Base-by-base conservation (phyloP, 2,329 filamentous ascomycete species). In the Drechslerella stenobrocha region DNA sequence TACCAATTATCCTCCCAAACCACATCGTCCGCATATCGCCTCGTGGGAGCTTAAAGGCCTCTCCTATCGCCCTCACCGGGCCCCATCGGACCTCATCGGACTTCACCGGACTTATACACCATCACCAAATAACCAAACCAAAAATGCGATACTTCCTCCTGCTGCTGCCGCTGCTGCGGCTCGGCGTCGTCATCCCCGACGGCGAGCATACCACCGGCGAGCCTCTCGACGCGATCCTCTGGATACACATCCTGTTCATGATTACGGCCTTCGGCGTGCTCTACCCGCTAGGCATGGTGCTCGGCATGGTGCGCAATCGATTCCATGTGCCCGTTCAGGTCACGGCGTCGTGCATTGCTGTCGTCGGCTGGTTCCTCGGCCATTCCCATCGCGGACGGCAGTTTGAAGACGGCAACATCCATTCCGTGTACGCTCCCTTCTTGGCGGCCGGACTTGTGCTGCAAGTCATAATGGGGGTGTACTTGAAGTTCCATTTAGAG, bases 291-390 rank as follows among this genome's bases (percentile, higher is more conserved):
- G 93, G 93, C 73, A 97, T 98, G 92, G 15, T 72, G 26, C 23
- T 69, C 45, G 75, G 95, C 87, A 91, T 98, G 64, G 84, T 88
- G 71, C 90, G 89, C 70, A 95, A 87, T 67, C 85, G 89, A 77
- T 97, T 90, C 89, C 93, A 98, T 78, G 92, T 97, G 52, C 92
- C 93, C 4, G 80, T 90, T 2, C 93, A 98, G 77, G 81, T 87
- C 24, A 74, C 87, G 55, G 89, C 87, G 70, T 87, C 88, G 22
- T 77, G 84, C 23, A 81, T 97, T 70, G 89, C 90, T 1, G 81
- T 95, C 20, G 76, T 91, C 57, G 92, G 89, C 71, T 72, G 65
- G 64, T 90, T 93, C 76, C 83, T 98, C 53, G 93, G 93, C 50
- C 93, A 98, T 75, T 82, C 85, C 71, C 93, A 98, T 77, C 87